Base-by-base conservation (phyloP, 805 yeast genomes). In the Saturnispora mendoncae region DNA sequence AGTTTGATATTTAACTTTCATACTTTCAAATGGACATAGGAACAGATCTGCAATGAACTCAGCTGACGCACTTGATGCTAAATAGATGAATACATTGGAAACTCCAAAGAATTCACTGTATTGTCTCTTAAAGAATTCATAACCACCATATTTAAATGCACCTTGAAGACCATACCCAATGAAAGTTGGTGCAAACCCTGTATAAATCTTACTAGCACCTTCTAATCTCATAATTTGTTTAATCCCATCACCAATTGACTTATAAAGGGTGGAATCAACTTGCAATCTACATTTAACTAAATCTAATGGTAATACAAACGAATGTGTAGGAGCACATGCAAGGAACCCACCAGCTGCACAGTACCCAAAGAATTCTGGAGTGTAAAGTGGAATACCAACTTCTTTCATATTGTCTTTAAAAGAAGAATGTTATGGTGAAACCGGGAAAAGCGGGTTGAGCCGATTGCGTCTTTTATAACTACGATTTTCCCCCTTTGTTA, bases 261-360 rank as follows among this genome's bases (percentile, higher is more conserved):
- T 70, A 67, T 90, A 90, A 12, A 88, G 63, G 4, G 66, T 43
- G 1, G 94, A 64, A 60, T 84, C 72, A 23, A 90, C 97, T 65
- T 90, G 97, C 52, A 90, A 70, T 59, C 97, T 80, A 67, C 94
- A 84, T 66, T 90, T 90, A 58, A 92, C 94, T 42, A 92, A 67
- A 65, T 90, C 98, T 44, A 90, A 70, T 4, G 97, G 97, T 6
- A 96, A 84, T 20, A 92, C 94, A 3, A 83, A 75, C 2, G 95
- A 78, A 62, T 90, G 98, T 12, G 97, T 90, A 26, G 97, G 96
- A 13, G 97, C 97, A 69, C 97, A 90, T 2, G 97, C 97, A 41
- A 82, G 51, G 42, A 79, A 71, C 51, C 90, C 94, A 36, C 88
- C 94, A 30, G 79, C 38, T 3, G 87, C 78, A 62, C 94, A 84